A percentile compares a stretch with the other conserved stretches of the same genome.
Conservation (phyloP, 2,329 filamentous ascomycete genomes). For the Alternaria arborescens region DNA sequence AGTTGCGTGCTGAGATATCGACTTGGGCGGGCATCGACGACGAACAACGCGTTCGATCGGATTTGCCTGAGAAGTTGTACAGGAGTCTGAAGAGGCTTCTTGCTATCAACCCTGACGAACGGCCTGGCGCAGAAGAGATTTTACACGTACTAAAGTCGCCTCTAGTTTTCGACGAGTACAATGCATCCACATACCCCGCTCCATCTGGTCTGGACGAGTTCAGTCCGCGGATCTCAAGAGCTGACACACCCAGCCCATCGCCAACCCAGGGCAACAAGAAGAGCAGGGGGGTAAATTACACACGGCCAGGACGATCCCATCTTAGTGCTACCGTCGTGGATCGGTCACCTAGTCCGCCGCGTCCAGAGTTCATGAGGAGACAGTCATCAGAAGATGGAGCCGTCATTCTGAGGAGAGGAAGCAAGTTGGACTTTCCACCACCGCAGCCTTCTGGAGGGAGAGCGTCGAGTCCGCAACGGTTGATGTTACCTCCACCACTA, state of each 20-base stretch:
- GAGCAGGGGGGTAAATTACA: conserved; percentile 37
- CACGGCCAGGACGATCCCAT: conserved; percentile 44
- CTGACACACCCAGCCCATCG: conserved; percentile 52
- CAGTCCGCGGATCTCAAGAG: conserved; percentile 54
- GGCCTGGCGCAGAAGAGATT: conserved; percentile 88
- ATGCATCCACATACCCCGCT: conserved; percentile 52
- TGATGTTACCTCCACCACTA: conserved; percentile 47
- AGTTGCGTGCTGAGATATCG: conserved; percentile 83
- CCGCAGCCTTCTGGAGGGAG: conserved; percentile 23
- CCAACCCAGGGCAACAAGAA: conserved; percentile 37
- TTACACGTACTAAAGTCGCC: conserved; percentile 78
- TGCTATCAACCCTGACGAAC: conserved; percentile 75
- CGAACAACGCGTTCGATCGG: conserved; percentile 75
- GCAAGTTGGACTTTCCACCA: conserved; percentile 39
- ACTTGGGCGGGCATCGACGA: conserved; percentile 88
- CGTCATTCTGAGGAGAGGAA: conserved; percentile 35
- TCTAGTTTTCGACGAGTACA: conserved; percentile 57
- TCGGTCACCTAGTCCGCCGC: conserved; percentile 47
- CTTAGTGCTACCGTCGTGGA: conserved; percentile 44
- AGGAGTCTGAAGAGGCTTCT: conserved; percentile 82
- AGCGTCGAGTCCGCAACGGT: conserved; percentile 33
- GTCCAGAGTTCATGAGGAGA: conserved; percentile 22
- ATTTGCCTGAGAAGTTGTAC: conserved; percentile 87
- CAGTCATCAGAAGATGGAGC: conserved; percentile 39
- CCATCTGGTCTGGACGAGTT: conserved; percentile 45